These are phyloP conservation scores for Trypanosomatidae sp. DNA, from an alignment of 208 protist species.

Conservation along the genomic window DNA sequence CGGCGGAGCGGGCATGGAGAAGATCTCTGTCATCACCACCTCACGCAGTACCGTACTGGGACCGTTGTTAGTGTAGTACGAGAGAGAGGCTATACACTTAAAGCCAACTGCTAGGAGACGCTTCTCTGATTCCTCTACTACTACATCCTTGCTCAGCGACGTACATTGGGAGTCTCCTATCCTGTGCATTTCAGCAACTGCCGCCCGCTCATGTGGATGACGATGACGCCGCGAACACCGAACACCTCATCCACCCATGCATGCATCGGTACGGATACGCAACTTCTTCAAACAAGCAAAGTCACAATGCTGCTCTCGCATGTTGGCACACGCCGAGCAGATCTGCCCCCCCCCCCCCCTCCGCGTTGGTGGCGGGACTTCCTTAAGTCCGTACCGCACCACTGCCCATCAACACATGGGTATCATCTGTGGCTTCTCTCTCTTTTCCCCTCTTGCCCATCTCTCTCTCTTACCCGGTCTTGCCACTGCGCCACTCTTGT, in stretches of 20 bases:
- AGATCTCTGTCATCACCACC: not conserved
- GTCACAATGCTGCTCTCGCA: not conserved
- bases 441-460: not conserved
- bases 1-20: too few relatives aligned
- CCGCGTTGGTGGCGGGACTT: not conserved
- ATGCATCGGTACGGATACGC: not conserved
- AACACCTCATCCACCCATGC: not conserved
- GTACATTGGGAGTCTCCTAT: not conserved
- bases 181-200: not conserved
- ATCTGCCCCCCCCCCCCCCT: not conserved
- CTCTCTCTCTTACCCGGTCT: not conserved
- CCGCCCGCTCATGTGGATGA: not conserved
- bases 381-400: not conserved
- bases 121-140: too few relatives aligned
- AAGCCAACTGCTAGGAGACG: too few relatives aligned
- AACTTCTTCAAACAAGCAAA: not conserved
- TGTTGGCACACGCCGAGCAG: not conserved
- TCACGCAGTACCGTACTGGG: constrained; percentile 9
- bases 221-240: not conserved
- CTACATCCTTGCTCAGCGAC: not conserved
- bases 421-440: not conserved
- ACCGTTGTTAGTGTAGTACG: constrained; percentile 4
- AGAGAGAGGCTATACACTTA: not conserved
- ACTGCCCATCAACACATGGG: not conserved
- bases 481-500: not conserved